A percentile compares a stretch with the other conserved stretches of the same genome.
phyloP scores from a whole-genome alignment of 2,329 filamentous ascomycete genomes.

The Aureobasidium vineae region DNA sequence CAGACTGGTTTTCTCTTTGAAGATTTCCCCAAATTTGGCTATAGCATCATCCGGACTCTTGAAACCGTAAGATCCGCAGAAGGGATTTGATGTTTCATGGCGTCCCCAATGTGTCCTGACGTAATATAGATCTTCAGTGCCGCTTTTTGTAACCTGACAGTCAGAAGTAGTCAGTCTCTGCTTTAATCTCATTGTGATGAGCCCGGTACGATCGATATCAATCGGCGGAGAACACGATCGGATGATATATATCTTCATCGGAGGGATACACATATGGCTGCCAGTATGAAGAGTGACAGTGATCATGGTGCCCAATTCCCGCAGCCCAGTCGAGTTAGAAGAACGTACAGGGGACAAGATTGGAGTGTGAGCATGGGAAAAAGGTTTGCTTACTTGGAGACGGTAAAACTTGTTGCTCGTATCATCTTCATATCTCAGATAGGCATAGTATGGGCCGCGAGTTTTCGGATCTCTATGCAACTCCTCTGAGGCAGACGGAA shows the following conservation, averaged over 20 bases:
- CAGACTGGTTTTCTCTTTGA: conserved; percentile 7
- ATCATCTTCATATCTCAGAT: conserved; percentile 8
- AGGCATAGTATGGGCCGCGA: conserved; percentile 1
- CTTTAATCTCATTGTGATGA: conserved; percentile 6
- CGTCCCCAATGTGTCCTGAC: conserved; percentile 11
- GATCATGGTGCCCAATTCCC: not conserved
- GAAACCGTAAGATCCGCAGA: not conserved
- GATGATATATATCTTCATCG: conserved; percentile 6
- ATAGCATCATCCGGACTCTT: conserved; percentile 13
- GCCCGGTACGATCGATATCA: conserved; percentile 6
- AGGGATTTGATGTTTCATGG: conserved; percentile 11
- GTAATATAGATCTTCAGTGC: conserved; percentile 17
- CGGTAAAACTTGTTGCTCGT: conserved; percentile 14
- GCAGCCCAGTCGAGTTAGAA: not conserved
- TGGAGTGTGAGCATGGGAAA: conserved; percentile 5
- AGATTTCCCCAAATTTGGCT: conserved; percentile 5
- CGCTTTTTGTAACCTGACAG: conserved; percentile 6
- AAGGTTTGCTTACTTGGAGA: conserved; percentile 9
- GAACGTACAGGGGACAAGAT: not conserved
- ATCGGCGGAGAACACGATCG: conserved; percentile 6
- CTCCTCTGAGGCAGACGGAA: conserved; percentile 9
- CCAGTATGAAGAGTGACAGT: conserved; percentile 5
- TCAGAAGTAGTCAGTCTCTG: conserved; percentile 16
- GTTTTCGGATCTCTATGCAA: not conserved
- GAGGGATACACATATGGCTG: conserved; percentile 6